These are phyloP conservation scores for Gossypium raimondii DNA, from an alignment of 345 rosid genomes.

Conservation along the genomic window DNA sequence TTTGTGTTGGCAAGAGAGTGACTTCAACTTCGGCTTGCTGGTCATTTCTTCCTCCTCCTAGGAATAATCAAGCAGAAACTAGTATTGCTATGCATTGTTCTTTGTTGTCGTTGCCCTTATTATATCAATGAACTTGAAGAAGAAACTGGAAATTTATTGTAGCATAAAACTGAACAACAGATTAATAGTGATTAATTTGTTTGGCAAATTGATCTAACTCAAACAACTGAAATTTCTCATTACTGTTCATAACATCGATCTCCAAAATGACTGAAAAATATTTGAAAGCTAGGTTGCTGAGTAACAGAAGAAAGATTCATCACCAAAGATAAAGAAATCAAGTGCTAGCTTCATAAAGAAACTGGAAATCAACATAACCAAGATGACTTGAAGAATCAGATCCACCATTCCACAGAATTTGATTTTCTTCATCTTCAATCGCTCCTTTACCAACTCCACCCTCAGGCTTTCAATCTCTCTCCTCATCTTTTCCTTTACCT, in stretches of 20 bases:
- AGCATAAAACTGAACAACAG: neutral
- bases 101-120: neutral
- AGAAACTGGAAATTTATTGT: neutral
- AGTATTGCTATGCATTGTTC: neutral
- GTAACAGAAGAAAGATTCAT: neutral
- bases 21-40: neutral
- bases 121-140: neutral
- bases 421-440: conserved; percentile 5
- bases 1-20: neutral
- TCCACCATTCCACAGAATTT: conserved; percentile 1
- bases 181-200: neutral
- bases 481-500: conserved; percentile 9
- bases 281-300: neutral
- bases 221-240: neutral
- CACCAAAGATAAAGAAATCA: neutral
- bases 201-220: neutral
- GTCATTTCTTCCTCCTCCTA: neutral
- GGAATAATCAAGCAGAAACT: neutral
- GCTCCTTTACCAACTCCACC: conserved; percentile 12
- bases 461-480: neutral
- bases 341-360: neutral
- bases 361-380: conserved; percentile 9
- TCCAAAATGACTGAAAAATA: neutral
- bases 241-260: neutral
- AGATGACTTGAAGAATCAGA: conserved; percentile 11